Base-by-base conservation (phyloP, 2,329 filamentous ascomycete species). In the Beauveria brongniartii region DNA sequence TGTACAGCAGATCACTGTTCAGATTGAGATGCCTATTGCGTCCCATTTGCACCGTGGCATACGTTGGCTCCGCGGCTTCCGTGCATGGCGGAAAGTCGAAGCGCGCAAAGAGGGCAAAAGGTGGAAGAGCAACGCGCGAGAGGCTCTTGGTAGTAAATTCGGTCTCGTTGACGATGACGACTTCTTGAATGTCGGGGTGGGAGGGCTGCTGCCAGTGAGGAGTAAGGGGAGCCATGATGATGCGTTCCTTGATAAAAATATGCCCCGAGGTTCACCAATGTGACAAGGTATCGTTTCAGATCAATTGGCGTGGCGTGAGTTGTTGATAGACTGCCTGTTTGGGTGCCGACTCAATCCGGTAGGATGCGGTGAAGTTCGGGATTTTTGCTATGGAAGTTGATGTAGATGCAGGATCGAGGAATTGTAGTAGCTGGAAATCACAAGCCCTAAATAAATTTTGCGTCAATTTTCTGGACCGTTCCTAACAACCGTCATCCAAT, bases 61-160 rank as follows among this genome's bases (percentile, higher is more conserved):
- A 88, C 12, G 82, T 86, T 3, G 83, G 77, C 63, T 79, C 77
- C 3, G 76, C 71, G 55, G 81, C 80, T n/a, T 75, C 69, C 20
- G 80, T 82, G 68, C 84, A 84, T 3, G 85, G 81, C 43, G 88
- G 86, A 65, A 87, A 88, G 43, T 77, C 76, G 70, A 91, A 73
- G 70, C 86, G 87, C 57, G 87, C 86, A 63, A 83, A 89, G 53
- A 89, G 74, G 41, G 80, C 83, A 72, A 88, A 88, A 2, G 85
- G 82, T 2, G 84, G 78, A 50, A 88, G 74, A 20, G 75, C 66
- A 61, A 82, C 73, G 64, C 74, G 79, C 46, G 84, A 85, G 64
- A 84, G 69, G 68, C 82, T 85, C 72, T 84, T 85, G 64, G 83
- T 82, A 64, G 80, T 81, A 73, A 82, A 87, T 63, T 80, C 77